A percentile compares a stretch with the other conserved stretches of the same genome.
These are phyloP conservation scores for Mimosa pudica DNA, from an alignment of 306 rosid genomes.

Conservation along the genomic window DNA sequence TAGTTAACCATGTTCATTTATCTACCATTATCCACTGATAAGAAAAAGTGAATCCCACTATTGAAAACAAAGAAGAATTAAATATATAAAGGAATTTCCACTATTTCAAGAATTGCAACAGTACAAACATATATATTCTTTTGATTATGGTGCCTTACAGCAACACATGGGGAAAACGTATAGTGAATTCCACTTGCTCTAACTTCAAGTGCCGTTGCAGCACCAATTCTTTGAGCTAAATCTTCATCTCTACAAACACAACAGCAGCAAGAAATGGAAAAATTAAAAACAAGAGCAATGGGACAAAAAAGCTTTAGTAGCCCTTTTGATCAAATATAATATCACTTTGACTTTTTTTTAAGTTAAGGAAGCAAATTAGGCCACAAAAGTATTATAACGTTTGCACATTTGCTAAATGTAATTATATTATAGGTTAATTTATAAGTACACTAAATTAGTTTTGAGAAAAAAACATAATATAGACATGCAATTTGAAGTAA, in stretches of 20 bases:
- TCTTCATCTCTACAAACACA: constrained; percentile 65
- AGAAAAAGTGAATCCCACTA: no score
- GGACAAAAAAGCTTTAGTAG: no score
- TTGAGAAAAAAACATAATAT: no score
- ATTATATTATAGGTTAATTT: no score
- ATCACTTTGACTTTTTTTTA: no score
- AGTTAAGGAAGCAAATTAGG: no score
- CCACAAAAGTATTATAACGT: no score
- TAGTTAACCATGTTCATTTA: not conserved
- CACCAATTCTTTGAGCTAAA: constrained; percentile 72
- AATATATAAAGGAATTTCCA: not conserved
- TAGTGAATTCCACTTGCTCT: constrained; percentile 77
- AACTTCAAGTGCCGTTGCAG: constrained; percentile 84
- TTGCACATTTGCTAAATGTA: no score
- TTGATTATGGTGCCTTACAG: not conserved
- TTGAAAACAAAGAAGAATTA: not conserved
- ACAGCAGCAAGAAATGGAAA: not conserved
- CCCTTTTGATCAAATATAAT: no score
- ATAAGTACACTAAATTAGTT: no score
- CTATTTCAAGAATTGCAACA: not conserved
- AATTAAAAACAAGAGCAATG: not conserved
- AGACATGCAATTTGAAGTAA: no score
- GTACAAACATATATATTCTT: not conserved
- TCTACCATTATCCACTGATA: constrained; percentile 1
- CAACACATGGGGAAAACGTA: constrained; percentile 67